A percentile compares a stretch with the other conserved stretches of the same genome.
Evolutionary conservation across 768 basidiomycete species (phyloP).

Genomic region (Mycena venus): DNA sequence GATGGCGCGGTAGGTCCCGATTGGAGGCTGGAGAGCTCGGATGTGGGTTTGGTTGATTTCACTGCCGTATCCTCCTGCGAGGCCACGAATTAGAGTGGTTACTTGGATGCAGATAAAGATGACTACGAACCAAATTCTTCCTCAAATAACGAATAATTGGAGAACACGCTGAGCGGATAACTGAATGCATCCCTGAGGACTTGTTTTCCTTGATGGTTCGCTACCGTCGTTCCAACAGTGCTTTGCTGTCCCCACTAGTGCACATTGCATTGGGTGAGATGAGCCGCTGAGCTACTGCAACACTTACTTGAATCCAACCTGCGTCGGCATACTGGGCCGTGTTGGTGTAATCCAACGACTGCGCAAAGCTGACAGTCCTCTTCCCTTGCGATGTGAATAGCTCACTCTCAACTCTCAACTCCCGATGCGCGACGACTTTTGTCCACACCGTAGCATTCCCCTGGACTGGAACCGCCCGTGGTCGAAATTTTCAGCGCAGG

Average conservation of each 20-base stretch:
- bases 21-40: slow-evolving; percentile 42
- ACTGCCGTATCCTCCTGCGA: slow-evolving; percentile 45
- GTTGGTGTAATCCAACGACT: slow-evolving; percentile 63
- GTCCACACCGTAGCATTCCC: slow-evolving; percentile 62
- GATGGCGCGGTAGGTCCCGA: slow-evolving; percentile 40
- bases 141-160: slow-evolving; percentile 46
- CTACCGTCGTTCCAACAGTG: slow-evolving; percentile 59
- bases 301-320: slow-evolving; percentile 47
- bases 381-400: slow-evolving; percentile 62
- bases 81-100: background rate
- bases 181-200: slow-evolving; percentile 63
- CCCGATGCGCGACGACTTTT: slow-evolving; percentile 60
- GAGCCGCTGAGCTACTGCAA: no score
- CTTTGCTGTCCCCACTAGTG: slow-evolving; percentile 64
- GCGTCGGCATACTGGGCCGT: slow-evolving; percentile 63
- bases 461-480: slow-evolving; percentile 53
- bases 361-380: slow-evolving; percentile 63
- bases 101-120: background rate
- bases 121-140: slow-evolving; percentile 41
- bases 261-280: background rate
- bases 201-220: slow-evolving; percentile 62
- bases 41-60: slow-evolving; percentile 46
- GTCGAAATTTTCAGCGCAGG: slow-evolving; percentile 56
- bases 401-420: slow-evolving; percentile 63
- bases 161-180: slow-evolving; percentile 60